Conservation (phyloP, 495 filamentous ascomycete genomes). For the Penicillium ochrochloron region DNA sequence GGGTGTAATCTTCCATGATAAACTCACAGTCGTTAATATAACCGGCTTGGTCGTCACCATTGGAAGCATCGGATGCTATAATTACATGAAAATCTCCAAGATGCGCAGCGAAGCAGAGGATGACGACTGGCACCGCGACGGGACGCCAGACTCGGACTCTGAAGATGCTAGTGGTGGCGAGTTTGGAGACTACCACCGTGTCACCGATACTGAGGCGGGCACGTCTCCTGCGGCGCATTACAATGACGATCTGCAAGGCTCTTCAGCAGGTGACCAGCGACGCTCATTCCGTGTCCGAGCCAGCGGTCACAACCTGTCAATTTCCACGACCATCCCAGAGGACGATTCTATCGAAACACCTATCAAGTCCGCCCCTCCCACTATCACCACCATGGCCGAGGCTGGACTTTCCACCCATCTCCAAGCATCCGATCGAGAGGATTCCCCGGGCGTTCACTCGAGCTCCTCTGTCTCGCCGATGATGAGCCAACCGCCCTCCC, state of each 20-base stretch:
- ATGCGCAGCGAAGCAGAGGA: conserved; percentile 74
- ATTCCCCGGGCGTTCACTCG: conserved; percentile 33
- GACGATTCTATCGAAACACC: conserved; percentile 36
- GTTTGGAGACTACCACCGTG: conserved; percentile 34
- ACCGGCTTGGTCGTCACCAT: conserved; percentile 89
- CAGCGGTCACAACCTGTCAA: conserved; percentile 40
- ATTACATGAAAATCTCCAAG: conserved; percentile 89
- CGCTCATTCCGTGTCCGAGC: conserved; percentile 47
- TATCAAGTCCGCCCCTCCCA: conserved; percentile 41
- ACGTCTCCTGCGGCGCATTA: conserved; percentile 23
- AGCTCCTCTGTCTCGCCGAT: conserved; percentile 27
- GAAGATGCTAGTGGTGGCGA: conserved; percentile 35
- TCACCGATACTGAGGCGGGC: conserved; percentile 34
- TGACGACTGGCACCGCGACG: conserved; percentile 36
- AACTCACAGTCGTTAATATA: conserved; percentile 86
- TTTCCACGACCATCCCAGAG: conserved; percentile 42
- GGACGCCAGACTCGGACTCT: conserved; percentile 38
- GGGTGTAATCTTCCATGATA: conserved; percentile 85
- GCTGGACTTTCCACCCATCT: conserved; percentile 28
- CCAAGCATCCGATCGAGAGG: conserved; percentile 17
- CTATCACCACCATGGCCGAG: conserved; percentile 38
- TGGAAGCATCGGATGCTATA: conserved; percentile 82
- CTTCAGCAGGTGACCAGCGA: conserved; percentile 32
- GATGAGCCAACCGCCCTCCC: conserved; percentile 15
- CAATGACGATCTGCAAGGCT: conserved; percentile 39